Base-by-base conservation (phyloP, 441 rosid genomes). In the Aleurites moluccanus region DNA sequence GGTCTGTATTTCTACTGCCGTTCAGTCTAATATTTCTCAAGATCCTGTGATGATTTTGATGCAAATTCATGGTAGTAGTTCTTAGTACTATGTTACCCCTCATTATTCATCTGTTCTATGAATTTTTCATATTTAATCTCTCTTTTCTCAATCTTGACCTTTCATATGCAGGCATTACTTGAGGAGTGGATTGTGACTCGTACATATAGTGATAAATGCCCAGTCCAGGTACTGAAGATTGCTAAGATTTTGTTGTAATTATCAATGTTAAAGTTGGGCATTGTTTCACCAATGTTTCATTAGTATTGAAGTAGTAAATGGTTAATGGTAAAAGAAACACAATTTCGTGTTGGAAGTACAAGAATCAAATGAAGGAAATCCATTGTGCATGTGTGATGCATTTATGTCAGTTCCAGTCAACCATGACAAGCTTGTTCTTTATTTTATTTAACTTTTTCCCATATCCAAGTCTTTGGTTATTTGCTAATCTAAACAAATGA, bases 181-280 rank as follows among this genome's bases (percentile, higher is more conserved):
- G 99, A 96, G 85, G 99, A 96, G 82, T 91, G 97, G 97, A 87
- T 91, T 80, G 82, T 90, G 67, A 83, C 92, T 15, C 91, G 87
- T 70, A 83, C 88, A 70, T 86, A 82, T 57, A 77, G 90, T 73
- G 92, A 88, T 73, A 88, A 90, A 75, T 81, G 80, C 83, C 86
- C 86, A 77, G 83, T 87, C 25, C 86, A 85, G 96, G 98, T 92
- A 83, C 52, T 67, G 47, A 59, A 16, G 52, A 42, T 65, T 60
- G 30, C 53, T 60, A 16, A 72, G 18, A 16, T 47, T 23, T 75
- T 57, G 5, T 70, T 60, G 10, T 69, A 64, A 67, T 74, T 66
- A 23, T 33, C 56, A 0, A 49, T 38, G 5, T 52, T 50, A 55
- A 55, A 73, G 21, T 49, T 62, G 13, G 40, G 23, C 30, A 23